These are phyloP conservation scores for Colletotrichum acutatum DNA, from an alignment of 2,329 filamentous ascomycete species.

Conservation along the genomic window DNA sequence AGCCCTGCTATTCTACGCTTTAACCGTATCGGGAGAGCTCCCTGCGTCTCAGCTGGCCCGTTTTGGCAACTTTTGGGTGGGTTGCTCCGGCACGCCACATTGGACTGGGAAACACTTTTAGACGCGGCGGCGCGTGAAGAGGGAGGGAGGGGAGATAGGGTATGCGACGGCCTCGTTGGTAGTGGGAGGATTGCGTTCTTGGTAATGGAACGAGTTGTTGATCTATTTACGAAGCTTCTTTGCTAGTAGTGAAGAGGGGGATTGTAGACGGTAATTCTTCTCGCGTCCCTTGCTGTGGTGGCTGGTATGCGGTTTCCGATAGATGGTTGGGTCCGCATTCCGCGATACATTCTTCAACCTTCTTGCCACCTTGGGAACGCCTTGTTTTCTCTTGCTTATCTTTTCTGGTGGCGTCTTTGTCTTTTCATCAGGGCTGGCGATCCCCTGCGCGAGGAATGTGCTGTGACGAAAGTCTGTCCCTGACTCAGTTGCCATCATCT, in stretches of 20 bases:
- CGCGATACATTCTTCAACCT: not conserved
- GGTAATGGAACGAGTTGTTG: not conserved
- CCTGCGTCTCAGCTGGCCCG: not conserved
- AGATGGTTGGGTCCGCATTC: not conserved
- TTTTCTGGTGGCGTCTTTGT: too few relatives aligned
- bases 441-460: not conserved
- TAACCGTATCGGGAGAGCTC: slow-evolving; percentile 4
- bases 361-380: too few relatives aligned
- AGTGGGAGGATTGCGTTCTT: not conserved
- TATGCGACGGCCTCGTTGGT: not conserved
- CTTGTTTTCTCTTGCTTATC: not conserved
- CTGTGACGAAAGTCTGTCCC: not conserved
- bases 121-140: not conserved
- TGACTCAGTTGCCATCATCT: not conserved
- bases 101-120: not conserved
- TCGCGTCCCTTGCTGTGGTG: not conserved
- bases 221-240: not conserved
- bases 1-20: not conserved
- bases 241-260: not conserved
- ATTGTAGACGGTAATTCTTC: too few relatives aligned
- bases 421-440: too few relatives aligned
- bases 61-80: not conserved
- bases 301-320: not conserved
- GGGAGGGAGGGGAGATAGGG: too few relatives aligned
- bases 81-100: not conserved